A percentile compares a stretch with the other conserved stretches of the same genome.
Conservation (phyloP, 75 land plant species). For the Pinus taeda region DNA sequence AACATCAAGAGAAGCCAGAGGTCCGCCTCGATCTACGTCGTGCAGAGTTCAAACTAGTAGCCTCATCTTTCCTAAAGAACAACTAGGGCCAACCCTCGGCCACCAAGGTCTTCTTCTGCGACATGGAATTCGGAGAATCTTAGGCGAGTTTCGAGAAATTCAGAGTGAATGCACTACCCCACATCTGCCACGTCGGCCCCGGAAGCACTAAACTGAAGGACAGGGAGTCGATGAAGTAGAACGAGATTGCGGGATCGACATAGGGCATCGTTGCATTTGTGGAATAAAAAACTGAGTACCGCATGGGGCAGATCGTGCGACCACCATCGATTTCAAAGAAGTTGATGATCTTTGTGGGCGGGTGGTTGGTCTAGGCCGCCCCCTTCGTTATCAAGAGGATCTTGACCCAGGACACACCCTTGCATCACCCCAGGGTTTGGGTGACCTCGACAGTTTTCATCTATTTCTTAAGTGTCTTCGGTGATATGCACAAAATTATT, state of each 20-base stretch:
- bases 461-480: constrained; percentile 96
- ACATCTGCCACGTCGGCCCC: constrained; percentile 52
- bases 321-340: constrained; percentile 66
- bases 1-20: constrained; percentile 76
- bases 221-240: constrained; percentile 61
- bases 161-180: constrained; percentile 84
- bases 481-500: constrained; percentile 91
- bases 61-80: constrained; percentile 56
- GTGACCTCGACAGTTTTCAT: constrained; percentile 55
- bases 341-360: constrained; percentile 38
- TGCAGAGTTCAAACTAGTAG: constrained; percentile 62
- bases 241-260: constrained; percentile 43
- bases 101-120: constrained; percentile 78
- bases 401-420: constrained; percentile 46
- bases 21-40: constrained; percentile 66
- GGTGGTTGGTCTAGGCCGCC: constrained; percentile 17
- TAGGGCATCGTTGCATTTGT: constrained; percentile 83
- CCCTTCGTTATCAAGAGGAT: constrained; percentile 57
- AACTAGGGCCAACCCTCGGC: constrained; percentile 23
- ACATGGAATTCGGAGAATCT: constrained; percentile 80
- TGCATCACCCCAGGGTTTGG: constrained; percentile 74
- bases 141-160: constrained; percentile 65
- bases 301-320: constrained; percentile 63
- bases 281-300: constrained; percentile 49
- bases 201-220: constrained; percentile 23